These are phyloP conservation scores for Phytopythium sindhum DNA, from an alignment of 352 stramenopile genomes.

Conservation along the genomic window DNA sequence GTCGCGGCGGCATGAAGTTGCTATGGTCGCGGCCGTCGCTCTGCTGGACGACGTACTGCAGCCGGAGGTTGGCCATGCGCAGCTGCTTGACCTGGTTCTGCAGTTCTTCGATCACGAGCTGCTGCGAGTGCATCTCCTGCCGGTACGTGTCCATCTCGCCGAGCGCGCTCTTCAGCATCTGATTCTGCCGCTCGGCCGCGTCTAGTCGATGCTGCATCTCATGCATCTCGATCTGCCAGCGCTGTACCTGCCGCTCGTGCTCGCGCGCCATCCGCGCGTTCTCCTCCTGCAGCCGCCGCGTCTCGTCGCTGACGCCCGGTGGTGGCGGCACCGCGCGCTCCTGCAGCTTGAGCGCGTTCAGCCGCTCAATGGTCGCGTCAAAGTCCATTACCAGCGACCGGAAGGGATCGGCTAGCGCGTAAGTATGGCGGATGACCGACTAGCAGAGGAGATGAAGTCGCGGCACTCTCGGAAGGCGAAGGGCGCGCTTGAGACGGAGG, in stretches of 20 bases:
- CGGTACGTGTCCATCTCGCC: constrained; percentile 38
- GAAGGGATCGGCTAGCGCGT: background rate
- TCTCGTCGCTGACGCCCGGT: constrained; percentile 14
- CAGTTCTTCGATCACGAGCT: constrained; percentile 64
- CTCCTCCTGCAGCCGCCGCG: constrained; percentile 47
- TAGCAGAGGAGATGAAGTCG: background rate
- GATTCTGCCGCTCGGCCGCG: constrained; percentile 51
- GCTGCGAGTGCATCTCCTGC: constrained; percentile 48
- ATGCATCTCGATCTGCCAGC: constrained; percentile 49
- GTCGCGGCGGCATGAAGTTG: constrained; percentile 50
- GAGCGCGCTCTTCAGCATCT: constrained; percentile 39
- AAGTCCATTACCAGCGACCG: constrained; percentile 30
- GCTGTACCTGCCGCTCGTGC: constrained; percentile 43
- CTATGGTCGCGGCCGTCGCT: constrained; percentile 41
- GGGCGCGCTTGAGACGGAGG: background rate
- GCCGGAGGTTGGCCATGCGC: constrained; percentile 57
- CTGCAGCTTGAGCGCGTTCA: constrained; percentile 72
- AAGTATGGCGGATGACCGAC: background rate
- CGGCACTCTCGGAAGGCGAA: background rate
- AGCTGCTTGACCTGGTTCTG: constrained; percentile 71
- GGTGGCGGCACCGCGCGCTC: constrained; percentile 15
- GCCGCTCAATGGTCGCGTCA: constrained; percentile 67
- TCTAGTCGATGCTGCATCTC: constrained; percentile 41
- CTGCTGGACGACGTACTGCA: constrained; percentile 76
- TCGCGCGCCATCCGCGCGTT: constrained; percentile 37